These are phyloP conservation scores for Chrysanthemum seticuspe DNA, from an alignment of 129 eudicot genomes.

Conservation along the genomic window DNA sequence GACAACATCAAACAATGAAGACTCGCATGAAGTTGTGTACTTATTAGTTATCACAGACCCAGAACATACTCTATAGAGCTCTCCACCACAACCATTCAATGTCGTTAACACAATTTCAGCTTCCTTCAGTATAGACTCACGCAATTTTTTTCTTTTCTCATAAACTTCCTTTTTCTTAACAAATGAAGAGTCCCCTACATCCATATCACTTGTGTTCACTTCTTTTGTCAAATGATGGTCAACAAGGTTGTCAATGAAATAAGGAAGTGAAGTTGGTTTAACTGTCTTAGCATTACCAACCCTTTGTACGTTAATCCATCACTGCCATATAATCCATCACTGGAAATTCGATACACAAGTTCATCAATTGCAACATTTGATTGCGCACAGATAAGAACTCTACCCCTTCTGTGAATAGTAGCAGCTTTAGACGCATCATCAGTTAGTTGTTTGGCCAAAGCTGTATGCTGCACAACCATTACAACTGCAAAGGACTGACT, in stretches of 20 bases:
- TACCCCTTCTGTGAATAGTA: conserved; percentile 44
- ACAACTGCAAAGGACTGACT: conserved; percentile 90
- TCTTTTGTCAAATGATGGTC: conserved; percentile 67
- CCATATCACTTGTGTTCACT: conserved; percentile 39
- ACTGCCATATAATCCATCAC: conserved; percentile 74
- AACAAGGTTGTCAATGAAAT: conserved; percentile 83
- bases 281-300: conserved; percentile 95
- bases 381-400: conserved; percentile 93
- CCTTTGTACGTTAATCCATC: conserved; percentile 80
- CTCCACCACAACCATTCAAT: conserved; percentile 97
- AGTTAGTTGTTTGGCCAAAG: conserved; percentile 65
- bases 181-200: conserved; percentile 48
- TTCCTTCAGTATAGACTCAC: conserved; percentile 69
- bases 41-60: conserved; percentile 56
- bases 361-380: conserved; percentile 99
- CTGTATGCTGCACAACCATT: conserved; percentile 97
- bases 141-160: conserved; percentile 71
- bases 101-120: conserved; percentile 92
- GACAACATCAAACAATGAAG: conserved; percentile 85
- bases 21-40: conserved; percentile 51
- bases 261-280: conserved; percentile 75
- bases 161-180: conserved; percentile 39
- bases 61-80: conserved; percentile 71
- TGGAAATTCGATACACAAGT: conserved; percentile 73
- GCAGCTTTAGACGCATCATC: conserved; percentile 25